Conservation (phyloP, 768 basidiomycete species). For the Suillus occidentalis region DNA sequence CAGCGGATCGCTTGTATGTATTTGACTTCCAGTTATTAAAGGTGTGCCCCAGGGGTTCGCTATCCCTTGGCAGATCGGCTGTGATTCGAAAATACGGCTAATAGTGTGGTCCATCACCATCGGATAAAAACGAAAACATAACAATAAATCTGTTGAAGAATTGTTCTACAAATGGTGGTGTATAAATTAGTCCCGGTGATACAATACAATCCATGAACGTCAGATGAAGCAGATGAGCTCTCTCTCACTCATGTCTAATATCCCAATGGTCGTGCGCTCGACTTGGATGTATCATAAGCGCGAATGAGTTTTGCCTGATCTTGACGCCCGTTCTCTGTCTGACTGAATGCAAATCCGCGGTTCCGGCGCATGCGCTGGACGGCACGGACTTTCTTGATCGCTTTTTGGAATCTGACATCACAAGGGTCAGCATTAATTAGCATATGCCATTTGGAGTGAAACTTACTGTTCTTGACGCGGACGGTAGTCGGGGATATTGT, state of each 20-base stretch:
- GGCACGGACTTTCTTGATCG: slow-evolving; percentile 99
- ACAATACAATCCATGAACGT: slow-evolving; percentile 10
- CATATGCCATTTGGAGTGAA: slow-evolving; percentile 4
- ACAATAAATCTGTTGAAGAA: not conserved
- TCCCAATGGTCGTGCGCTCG: slow-evolving; percentile 69
- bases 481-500: slow-evolving; percentile 94
- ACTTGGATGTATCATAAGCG: slow-evolving; percentile 85
- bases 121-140: not conserved
- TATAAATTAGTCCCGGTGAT: slow-evolving; percentile 11
- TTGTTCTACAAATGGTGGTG: slow-evolving; percentile 2
- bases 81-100: not conserved
- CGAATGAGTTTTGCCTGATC: slow-evolving; percentile 86
- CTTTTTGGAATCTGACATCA: slow-evolving; percentile 84
- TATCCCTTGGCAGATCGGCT: not conserved
- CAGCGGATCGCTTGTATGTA: too few relatives aligned
- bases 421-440: slow-evolving; percentile 9
- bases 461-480: slow-evolving; percentile 96
- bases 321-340: slow-evolving; percentile 87
- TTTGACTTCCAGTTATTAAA: not conserved
- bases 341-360: slow-evolving; percentile 97
- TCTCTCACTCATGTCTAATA: slow-evolving; percentile 44
- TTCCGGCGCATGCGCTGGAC: slow-evolving; percentile 96
- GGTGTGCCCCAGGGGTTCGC: too few relatives aligned
- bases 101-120: not conserved
- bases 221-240: slow-evolving; percentile 4